Evolutionary conservation across 2,329 filamentous ascomycete species (phyloP).

Genomic region (Ceratocystis harringtonii): DNA sequence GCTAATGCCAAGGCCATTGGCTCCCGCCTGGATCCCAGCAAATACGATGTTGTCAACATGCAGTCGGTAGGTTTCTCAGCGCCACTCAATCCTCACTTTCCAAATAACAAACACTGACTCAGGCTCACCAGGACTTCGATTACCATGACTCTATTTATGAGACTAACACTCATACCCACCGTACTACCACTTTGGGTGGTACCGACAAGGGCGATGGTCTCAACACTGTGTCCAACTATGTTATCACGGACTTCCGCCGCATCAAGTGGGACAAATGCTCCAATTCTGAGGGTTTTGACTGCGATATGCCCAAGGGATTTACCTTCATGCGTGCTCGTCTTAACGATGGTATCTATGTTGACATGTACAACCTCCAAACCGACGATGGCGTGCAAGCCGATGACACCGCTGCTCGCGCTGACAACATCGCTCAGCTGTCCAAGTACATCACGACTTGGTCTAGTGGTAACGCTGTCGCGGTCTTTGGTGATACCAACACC

Average conservation of each 20-base stretch:
- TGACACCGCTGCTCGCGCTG: slow-evolving; percentile 40
- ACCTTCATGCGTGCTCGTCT: slow-evolving; percentile 47
- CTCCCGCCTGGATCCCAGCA: slow-evolving; percentile 31
- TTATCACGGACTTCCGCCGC: slow-evolving; percentile 41
- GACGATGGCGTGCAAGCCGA: slow-evolving; percentile 43
- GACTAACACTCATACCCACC: slow-evolving; percentile 42
- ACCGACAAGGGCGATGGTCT: slow-evolving; percentile 48
- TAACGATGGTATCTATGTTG: slow-evolving; percentile 35
- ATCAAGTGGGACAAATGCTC: slow-evolving; percentile 46
- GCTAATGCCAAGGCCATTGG: slow-evolving; percentile 44
- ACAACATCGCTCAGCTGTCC: slow-evolving; percentile 45
- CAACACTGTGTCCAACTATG: slow-evolving; percentile 46
- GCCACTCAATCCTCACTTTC: background rate
- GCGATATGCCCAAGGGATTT: slow-evolving; percentile 54
- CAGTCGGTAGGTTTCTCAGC: slow-evolving; percentile 36
- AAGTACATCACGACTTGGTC: slow-evolving; percentile 42
- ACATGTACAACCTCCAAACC: slow-evolving; percentile 52
- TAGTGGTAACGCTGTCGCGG: slow-evolving; percentile 43
- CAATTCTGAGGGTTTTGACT: slow-evolving; percentile 40
- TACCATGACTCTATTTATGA: slow-evolving; percentile 49
- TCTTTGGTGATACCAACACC: slow-evolving; percentile 51
- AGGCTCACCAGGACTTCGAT: slow-evolving; percentile 39
- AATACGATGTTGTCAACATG: slow-evolving; percentile 47
- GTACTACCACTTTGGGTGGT: slow-evolving; percentile 49
- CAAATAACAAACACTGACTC: background rate